phyloP scores from a whole-genome alignment of 1,284 basidiomycete species.

The Phellopilus nigrolimitatus region DNA sequence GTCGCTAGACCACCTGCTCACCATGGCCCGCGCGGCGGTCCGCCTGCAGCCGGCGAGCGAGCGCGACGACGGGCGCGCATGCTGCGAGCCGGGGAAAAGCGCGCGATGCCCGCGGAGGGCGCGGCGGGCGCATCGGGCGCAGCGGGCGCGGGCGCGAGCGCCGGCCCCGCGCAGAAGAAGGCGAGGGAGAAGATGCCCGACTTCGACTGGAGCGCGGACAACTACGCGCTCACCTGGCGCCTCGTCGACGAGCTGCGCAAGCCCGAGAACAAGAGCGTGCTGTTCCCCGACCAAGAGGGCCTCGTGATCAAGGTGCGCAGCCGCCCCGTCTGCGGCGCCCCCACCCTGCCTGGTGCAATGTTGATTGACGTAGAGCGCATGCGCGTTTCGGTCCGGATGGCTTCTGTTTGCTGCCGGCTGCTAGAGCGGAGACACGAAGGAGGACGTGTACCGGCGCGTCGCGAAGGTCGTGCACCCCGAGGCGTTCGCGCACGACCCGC shows the following conservation, averaged over 20 bases:
- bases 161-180: slow-evolving; percentile 10
- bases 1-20: too few species aligned
- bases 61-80: slow-evolving; percentile 5
- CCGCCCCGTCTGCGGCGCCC: too few species aligned
- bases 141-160: not conserved
- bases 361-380: not conserved
- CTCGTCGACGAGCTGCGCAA: slow-evolving; percentile 16
- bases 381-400: not conserved
- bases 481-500: slow-evolving; percentile 13
- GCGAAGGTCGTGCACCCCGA: slow-evolving; percentile 19
- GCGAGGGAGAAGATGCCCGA: slow-evolving; percentile 17
- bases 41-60: not conserved
- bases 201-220: slow-evolving; percentile 19
- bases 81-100: slow-evolving; percentile 20
- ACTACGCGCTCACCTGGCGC: slow-evolving; percentile 15
- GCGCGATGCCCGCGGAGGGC: slow-evolving; percentile 11
- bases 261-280: slow-evolving; percentile 13
- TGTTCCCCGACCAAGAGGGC: slow-evolving; percentile 18
- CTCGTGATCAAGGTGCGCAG: slow-evolving; percentile 10
- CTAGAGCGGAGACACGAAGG: slow-evolving; percentile 19
- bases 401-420: not conserved
- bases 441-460: slow-evolving; percentile 18
- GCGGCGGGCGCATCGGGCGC: not conserved
- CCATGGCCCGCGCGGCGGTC: not conserved
- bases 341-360: too few species aligned